These are phyloP conservation scores for Agrostemma githago DNA, from an alignment of 148 eudicot genomes.

Conservation along the genomic window DNA sequence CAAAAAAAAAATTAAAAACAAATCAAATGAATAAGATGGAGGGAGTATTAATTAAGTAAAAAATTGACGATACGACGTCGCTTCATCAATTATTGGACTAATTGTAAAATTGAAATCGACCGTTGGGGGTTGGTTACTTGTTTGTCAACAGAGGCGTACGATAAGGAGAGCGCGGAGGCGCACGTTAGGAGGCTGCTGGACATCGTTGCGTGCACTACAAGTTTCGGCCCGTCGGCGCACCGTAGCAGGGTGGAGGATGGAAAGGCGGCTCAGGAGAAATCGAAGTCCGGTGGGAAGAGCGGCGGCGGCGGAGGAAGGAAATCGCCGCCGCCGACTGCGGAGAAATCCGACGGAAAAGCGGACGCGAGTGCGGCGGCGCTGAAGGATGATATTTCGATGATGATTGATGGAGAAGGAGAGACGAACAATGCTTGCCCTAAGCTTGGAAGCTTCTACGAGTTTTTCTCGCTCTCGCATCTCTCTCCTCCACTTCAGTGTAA, in stretches of 20 bases:
- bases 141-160: conserved; percentile 73
- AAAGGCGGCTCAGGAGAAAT: conserved; percentile 44
- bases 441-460: conserved; percentile 90
- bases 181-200: conserved; percentile 83
- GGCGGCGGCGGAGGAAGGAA: conserved; percentile 16
- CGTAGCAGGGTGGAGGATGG: conserved; percentile 34
- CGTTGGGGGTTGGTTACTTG: background rate
- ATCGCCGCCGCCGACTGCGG: conserved; percentile 31
- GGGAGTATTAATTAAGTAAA: too few species aligned
- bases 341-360: conserved; percentile 14
- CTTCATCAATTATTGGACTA: background rate
- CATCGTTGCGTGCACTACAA: conserved; percentile 92
- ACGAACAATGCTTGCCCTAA: conserved; percentile 70
- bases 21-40: too few species aligned
- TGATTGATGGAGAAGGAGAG: conserved; percentile 80
- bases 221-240: conserved; percentile 65
- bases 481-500: conserved; percentile 91
- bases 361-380: conserved; percentile 20
- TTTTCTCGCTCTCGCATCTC: conserved; percentile 92
- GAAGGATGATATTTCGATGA: conserved; percentile 51
- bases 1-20: too few species aligned
- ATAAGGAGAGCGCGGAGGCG: conserved; percentile 66
- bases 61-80: conserved; percentile 25
- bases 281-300: conserved; percentile 34
- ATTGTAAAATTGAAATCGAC: background rate